A percentile compares a stretch with the other conserved stretches of the same genome.
Conservation (phyloP, 129 eudicot genomes). For the Saussurea involucrata region DNA sequence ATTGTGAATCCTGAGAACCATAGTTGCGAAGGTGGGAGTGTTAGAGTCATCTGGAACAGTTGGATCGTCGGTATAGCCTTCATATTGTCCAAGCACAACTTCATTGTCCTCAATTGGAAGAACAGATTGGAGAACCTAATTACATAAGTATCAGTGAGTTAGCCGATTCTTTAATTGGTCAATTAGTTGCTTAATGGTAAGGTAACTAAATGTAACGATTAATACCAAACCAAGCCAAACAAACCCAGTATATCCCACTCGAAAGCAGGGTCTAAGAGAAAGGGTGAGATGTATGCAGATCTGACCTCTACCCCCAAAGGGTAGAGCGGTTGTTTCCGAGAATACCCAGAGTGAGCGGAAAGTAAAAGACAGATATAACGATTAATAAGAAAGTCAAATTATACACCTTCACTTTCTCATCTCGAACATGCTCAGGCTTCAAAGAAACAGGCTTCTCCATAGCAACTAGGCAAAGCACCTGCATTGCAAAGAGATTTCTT, state of each 20-base stretch:
- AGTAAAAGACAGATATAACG: background rate
- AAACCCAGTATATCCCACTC: background rate
- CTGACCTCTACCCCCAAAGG: background rate
- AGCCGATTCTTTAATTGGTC: background rate
- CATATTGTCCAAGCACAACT: slow-evolving; percentile 98
- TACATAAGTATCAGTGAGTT: slow-evolving; percentile 4
- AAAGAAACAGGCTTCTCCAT: slow-evolving; percentile 97
- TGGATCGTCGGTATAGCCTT: slow-evolving; percentile 88
- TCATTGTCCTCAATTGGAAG: slow-evolving; percentile 68
- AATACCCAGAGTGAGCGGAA: background rate
- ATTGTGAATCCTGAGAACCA: slow-evolving; percentile 76
- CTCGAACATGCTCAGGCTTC: slow-evolving; percentile 95
- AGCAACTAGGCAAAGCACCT: slow-evolving; percentile 93
- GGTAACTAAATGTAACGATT: background rate
- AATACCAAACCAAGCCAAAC: background rate
- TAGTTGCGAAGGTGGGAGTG: slow-evolving; percentile 95
- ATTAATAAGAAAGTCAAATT: background rate
- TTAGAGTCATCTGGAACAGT: slow-evolving; percentile 93
- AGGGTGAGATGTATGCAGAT: background rate
- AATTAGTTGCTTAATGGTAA: background rate
- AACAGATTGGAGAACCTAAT: slow-evolving; percentile 92
- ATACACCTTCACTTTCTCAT: slow-evolving; percentile 96
- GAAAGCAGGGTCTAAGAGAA: background rate
- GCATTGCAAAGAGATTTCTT: background rate
- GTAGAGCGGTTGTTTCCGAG: background rate